phyloP scores from a whole-genome alignment of 805 yeast genomes.

The Blastobotrys parvus region DNA sequence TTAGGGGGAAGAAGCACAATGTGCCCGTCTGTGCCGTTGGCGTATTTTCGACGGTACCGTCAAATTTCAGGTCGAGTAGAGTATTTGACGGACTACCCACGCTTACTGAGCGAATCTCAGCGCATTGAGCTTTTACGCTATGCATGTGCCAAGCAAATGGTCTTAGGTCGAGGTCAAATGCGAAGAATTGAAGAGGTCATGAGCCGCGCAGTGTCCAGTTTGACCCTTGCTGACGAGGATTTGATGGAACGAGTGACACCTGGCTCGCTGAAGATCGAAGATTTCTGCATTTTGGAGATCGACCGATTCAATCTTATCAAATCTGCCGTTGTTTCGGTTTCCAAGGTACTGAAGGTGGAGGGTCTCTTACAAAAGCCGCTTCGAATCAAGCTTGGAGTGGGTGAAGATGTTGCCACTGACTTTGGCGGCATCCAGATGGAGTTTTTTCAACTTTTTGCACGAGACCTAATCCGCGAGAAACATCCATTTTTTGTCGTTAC shows the following conservation, averaged over 20 bases:
- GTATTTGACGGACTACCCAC: not conserved
- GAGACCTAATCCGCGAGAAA: conserved; percentile 11
- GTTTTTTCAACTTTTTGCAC: conserved; percentile 21
- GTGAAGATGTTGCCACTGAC: conserved; percentile 25
- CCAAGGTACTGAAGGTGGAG: conserved; percentile 8
- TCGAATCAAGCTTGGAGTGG: conserved; percentile 18
- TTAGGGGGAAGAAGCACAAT: too few relatives aligned
- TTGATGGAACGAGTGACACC: not conserved
- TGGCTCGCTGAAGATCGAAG: not conserved
- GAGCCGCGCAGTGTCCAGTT: not conserved
- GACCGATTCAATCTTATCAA: conserved; percentile 15
- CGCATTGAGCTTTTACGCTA: not conserved
- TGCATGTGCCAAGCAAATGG: conserved; percentile 7
- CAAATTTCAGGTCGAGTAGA: not conserved
- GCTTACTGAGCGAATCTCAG: not conserved
- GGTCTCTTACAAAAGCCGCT: conserved; percentile 19
- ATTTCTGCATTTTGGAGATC: conserved; percentile 1
- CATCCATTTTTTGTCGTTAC: conserved; percentile 16
- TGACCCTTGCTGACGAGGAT: not conserved
- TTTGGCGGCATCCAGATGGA: conserved; percentile 27
- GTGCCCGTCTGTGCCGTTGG: too few relatives aligned
- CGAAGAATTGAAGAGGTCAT: not conserved
- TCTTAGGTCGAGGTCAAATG: not conserved
- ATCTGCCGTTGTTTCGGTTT: conserved; percentile 12
- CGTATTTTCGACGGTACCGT: not conserved